Evolutionary conservation across 345 rosid species (phyloP).

Genomic region (Triadica sebifera): DNA sequence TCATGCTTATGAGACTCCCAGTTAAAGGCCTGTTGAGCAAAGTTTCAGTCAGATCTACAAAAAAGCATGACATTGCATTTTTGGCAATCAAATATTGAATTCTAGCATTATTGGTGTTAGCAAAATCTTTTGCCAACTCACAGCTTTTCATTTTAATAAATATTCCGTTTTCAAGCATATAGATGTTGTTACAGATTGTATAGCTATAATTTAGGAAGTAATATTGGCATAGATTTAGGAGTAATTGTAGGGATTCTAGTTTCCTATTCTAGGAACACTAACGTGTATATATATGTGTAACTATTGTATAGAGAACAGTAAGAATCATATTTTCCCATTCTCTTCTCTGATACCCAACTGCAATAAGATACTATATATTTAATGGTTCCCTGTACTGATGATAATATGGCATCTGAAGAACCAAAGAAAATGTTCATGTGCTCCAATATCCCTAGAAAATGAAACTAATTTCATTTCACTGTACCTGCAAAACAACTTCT

Average conservation of each 20-base stretch:
- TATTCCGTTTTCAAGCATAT: background rate
- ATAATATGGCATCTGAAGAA: background rate
- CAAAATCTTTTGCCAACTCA: background rate
- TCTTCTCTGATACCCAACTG: too few species aligned
- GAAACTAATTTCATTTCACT: background rate
- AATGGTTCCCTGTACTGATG: background rate
- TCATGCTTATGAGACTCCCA: slow-evolving; percentile 92
- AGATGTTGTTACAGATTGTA: too few species aligned
- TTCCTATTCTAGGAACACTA: too few species aligned
- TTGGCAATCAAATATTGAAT: slow-evolving; percentile 15
- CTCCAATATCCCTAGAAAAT: background rate
- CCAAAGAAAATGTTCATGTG: background rate
- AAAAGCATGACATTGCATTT: background rate
- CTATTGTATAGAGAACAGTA: too few species aligned
- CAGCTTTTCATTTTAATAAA: background rate
- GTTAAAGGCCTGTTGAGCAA: slow-evolving; percentile 62
- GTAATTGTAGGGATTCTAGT: too few species aligned
- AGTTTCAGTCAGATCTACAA: slow-evolving; percentile 15
- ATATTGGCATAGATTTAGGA: too few species aligned
- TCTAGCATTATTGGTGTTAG: background rate
- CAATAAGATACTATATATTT: background rate
- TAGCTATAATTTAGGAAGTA: too few species aligned
- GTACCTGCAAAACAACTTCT: slow-evolving; percentile 82
- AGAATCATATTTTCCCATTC: too few species aligned
- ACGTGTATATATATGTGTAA: too few species aligned